Conservation (phyloP, 1,284 basidiomycete species). For the Microbotryum intermedium region DNA sequence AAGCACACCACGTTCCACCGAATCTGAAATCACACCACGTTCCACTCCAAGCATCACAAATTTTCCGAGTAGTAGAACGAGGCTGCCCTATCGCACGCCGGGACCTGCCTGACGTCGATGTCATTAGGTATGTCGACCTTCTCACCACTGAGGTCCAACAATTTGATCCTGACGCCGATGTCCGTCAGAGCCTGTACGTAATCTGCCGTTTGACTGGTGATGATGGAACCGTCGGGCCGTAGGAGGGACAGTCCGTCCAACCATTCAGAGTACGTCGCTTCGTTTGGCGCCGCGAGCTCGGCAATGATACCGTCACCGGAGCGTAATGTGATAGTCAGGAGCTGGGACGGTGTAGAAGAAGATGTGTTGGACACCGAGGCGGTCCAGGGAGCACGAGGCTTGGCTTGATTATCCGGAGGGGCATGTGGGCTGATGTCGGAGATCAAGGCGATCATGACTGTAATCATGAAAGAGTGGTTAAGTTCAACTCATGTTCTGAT, state of each 20-base stretch:
- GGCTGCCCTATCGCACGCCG: background rate
- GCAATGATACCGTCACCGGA: conserved; percentile 59
- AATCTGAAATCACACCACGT: too few species aligned
- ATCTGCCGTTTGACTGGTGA: conserved; percentile 72
- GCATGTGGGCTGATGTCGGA: conserved; percentile 53
- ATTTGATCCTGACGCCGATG: conserved; percentile 85
- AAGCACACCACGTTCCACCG: too few species aligned
- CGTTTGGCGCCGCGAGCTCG: conserved; percentile 77
- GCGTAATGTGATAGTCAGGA: conserved; percentile 16
- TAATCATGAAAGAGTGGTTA: background rate
- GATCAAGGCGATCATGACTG: conserved; percentile 64
- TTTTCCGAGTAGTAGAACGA: too few species aligned
- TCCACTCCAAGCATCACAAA: too few species aligned
- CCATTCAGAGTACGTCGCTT: conserved; percentile 86
- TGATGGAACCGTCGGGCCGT: conserved; percentile 66
- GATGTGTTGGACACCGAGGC: conserved; percentile 34
- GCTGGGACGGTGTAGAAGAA: conserved; percentile 29
- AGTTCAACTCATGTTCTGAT: background rate
- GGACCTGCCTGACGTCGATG: background rate
- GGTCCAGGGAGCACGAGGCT: background rate
- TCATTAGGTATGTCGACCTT: conserved; percentile 6
- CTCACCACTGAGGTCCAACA: conserved; percentile 58
- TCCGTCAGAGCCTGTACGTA: conserved; percentile 82
- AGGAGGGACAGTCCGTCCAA: conserved; percentile 89
- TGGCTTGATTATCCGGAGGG: conserved; percentile 51